Evolutionary conservation across 1,284 basidiomycete genomes (phyloP).

Genomic region (Tilletiopsis washingtonensis): DNA sequence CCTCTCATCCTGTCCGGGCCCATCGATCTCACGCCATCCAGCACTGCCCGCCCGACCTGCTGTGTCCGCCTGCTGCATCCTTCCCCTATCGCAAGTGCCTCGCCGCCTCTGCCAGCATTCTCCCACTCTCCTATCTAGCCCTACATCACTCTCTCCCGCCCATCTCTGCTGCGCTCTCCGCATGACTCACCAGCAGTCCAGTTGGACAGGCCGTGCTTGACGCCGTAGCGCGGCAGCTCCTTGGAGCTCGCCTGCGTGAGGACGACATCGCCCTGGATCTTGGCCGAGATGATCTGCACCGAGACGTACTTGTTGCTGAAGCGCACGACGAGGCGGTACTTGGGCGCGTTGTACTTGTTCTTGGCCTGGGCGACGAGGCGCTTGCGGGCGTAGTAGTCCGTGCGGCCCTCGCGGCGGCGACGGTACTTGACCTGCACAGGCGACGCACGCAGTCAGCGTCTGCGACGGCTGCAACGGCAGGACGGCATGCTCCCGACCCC

Average conservation of each 20-base stretch:
- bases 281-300: conserved; percentile 81
- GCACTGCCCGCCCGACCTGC: too few relatives aligned
- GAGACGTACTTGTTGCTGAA: conserved; percentile 53
- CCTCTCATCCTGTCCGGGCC: too few relatives aligned
- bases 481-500: too few relatives aligned
- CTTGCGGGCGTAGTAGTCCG: conserved; percentile 98
- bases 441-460: too few relatives aligned
- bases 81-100: too few relatives aligned
- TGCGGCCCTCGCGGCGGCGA: conserved; percentile 79
- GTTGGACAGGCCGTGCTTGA: conserved; percentile 97
- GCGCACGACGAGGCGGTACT: conserved; percentile 96
- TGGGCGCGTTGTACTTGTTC: conserved; percentile 99
- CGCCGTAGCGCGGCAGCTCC: conserved; percentile 92
- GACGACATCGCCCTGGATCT: conserved; percentile 92
- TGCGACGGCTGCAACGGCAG: too few relatives aligned
- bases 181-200: too few relatives aligned
- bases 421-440: conserved; percentile 56
- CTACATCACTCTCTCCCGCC: conserved; percentile 8
- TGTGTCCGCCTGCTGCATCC: too few relatives aligned
- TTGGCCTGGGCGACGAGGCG: conserved; percentile 94
- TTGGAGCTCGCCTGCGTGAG: conserved; percentile 62
- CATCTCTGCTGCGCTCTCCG: conserved; percentile 56
- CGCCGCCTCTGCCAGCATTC: neutral
- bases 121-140: neutral
- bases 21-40: too few relatives aligned